Conservation (phyloP, 208 protist genomes). For the Phytomonas sp. region DNA sequence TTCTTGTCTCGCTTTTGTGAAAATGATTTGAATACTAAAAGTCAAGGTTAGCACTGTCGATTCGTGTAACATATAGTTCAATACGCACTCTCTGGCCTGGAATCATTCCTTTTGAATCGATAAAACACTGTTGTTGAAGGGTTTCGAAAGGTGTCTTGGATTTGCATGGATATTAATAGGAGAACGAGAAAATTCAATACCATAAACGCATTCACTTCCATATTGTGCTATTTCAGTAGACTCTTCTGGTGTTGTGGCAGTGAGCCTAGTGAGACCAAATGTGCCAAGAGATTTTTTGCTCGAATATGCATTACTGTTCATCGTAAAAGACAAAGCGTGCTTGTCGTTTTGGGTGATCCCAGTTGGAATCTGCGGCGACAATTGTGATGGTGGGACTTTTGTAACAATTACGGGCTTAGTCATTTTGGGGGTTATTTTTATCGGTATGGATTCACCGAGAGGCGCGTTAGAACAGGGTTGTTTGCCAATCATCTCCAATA, state of each 20-base stretch:
- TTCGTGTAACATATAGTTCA: not conserved
- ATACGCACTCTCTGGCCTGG: not conserved
- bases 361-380: not conserved
- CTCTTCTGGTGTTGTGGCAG: not conserved
- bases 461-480: not conserved
- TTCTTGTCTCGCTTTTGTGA: not conserved
- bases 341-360: not conserved
- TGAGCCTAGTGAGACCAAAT: slow-evolving; percentile 1
- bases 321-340: not conserved
- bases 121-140: not conserved
- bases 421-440: not conserved
- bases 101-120: not conserved
- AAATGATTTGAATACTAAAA: not conserved
- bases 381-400: not conserved
- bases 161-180: not conserved
- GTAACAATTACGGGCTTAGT: not conserved
- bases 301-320: slow-evolving; percentile 1
- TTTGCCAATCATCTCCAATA: not conserved
- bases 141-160: not conserved
- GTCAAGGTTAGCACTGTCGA: not conserved
- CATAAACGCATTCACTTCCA: not conserved
- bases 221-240: not conserved
- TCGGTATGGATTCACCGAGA: not conserved
- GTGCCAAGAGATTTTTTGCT: not conserved
- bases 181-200: not conserved